Evolutionary conservation across 139 green algal species (phyloP).

Genomic region (Coelastrella sp.): DNA sequence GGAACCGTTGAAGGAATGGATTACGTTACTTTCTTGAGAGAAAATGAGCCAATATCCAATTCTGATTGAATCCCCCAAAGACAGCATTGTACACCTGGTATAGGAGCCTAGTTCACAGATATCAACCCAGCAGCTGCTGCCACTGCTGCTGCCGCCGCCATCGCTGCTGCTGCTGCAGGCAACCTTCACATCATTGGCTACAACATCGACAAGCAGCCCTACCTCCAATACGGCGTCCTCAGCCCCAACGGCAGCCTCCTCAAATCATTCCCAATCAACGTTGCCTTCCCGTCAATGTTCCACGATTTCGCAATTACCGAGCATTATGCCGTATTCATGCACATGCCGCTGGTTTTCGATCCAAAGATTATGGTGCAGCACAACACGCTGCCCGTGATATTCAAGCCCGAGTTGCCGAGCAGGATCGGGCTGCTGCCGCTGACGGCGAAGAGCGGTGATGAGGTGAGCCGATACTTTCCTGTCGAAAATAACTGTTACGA

Average conservation of each 20-base stretch:
- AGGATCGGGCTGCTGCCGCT: slow-evolving; percentile 43
- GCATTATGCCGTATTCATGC: slow-evolving; percentile 78
- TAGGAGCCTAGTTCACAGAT: no score
- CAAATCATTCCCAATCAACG: slow-evolving; percentile 40
- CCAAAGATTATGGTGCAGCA: slow-evolving; percentile 49
- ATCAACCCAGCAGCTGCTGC: neutral
- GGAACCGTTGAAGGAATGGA: no score
- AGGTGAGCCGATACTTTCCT: neutral
- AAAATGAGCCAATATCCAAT: no score
- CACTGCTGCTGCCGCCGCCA: neutral
- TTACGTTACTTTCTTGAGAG: no score
- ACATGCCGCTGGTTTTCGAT: slow-evolving; percentile 82
- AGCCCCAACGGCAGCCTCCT: slow-evolving; percentile 35
- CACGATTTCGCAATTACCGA: slow-evolving; percentile 80
- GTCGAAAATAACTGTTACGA: no score
- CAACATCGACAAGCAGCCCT: slow-evolving; percentile 38
- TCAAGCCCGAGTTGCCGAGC: slow-evolving; percentile 36
- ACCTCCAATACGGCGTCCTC: slow-evolving; percentile 40
- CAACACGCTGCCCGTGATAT: slow-evolving; percentile 43
- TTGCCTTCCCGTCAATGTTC: slow-evolving; percentile 31
- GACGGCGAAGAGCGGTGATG: slow-evolving; percentile 32
- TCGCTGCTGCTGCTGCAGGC: slow-evolving; percentile 3
- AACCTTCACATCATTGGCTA: slow-evolving; percentile 49
- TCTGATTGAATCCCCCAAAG: no score
- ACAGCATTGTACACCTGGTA: no score